Evolutionary conservation across 768 basidiomycete species (phyloP).

Genomic region (Podaxis mareebaensis): DNA sequence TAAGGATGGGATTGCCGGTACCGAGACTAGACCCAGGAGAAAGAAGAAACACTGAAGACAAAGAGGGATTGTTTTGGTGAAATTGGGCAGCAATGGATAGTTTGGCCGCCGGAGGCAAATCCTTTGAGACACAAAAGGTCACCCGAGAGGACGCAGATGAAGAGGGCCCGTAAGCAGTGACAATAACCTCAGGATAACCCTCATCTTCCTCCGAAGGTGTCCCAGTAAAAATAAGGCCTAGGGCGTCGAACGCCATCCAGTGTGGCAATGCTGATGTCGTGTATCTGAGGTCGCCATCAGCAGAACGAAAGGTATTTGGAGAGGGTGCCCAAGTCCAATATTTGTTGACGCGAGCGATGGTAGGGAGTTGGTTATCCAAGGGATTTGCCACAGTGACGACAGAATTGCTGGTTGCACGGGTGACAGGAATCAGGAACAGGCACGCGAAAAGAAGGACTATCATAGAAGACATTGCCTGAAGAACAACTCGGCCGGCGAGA

Average conservation of each 20-base stretch:
- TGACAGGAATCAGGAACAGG: conserved; percentile 27
- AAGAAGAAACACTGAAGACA: conserved; percentile 78
- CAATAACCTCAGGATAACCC: conserved; percentile 58
- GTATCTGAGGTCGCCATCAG: conserved; percentile 46
- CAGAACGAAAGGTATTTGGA: conserved; percentile 60
- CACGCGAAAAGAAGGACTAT: conserved; percentile 57
- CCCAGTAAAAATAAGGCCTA: conserved; percentile 63
- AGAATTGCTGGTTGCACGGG: conserved; percentile 34
- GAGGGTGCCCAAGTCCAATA: conserved; percentile 74
- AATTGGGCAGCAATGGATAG: conserved; percentile 62
- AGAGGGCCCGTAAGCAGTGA: conserved; percentile 61
- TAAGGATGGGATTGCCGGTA: conserved; percentile 52
- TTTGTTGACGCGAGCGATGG: conserved; percentile 67
- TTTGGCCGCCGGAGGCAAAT: conserved; percentile 53
- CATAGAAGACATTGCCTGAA: conserved; percentile 52
- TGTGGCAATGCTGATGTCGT: conserved; percentile 57
- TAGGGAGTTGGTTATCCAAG: conserved; percentile 72
- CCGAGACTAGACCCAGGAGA: conserved; percentile 58
- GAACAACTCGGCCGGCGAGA: conserved; percentile 63
- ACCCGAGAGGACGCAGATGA: conserved; percentile 54
- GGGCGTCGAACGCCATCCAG: conserved; percentile 78
- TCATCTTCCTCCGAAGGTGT: conserved; percentile 64
- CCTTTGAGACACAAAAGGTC: conserved; percentile 56
- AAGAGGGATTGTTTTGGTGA: conserved; percentile 53
- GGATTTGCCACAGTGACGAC: conserved; percentile 59